Evolutionary conservation across 2,329 filamentous ascomycete genomes (phyloP).

Genomic region (Calonectria pteridis): DNA sequence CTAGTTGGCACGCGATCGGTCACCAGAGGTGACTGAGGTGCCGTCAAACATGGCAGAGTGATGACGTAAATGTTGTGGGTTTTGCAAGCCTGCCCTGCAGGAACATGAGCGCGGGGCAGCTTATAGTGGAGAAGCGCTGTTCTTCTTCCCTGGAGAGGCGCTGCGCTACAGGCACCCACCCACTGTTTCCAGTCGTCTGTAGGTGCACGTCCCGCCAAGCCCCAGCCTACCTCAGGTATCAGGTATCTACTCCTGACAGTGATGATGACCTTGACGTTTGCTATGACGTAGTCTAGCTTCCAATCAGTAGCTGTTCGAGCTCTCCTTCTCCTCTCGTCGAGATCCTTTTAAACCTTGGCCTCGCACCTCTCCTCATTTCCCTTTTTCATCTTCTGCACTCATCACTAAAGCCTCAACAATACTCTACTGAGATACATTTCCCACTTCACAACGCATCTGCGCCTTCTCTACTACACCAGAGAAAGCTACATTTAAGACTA

Average conservation of each 20-base stretch:
- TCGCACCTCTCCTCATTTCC: conserved; percentile 27
- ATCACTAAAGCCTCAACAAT: conserved; percentile 29
- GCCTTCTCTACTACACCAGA: background rate
- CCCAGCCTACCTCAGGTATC: background rate
- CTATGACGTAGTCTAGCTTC: conserved; percentile 43
- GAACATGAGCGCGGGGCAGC: conserved; percentile 30
- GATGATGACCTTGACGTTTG: conserved; percentile 33
- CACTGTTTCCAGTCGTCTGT: background rate
- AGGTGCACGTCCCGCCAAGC: background rate
- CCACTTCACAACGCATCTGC: background rate
- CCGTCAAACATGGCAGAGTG: conserved; percentile 14
- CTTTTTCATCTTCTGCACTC: conserved; percentile 29
- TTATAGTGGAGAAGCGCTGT: background rate
- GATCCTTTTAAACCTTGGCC: conserved; percentile 42
- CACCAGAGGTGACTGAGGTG: conserved; percentile 21
- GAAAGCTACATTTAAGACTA: conserved; percentile 5
- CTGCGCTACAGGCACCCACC: background rate
- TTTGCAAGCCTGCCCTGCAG: conserved; percentile 36
- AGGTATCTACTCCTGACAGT: conserved; percentile 1
- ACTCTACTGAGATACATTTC: background rate
- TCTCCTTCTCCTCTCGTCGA: conserved; percentile 33
- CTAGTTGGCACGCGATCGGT: conserved; percentile 34
- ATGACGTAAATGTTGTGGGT: conserved; percentile 43
- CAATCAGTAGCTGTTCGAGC: conserved; percentile 33
- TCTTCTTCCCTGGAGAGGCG: background rate